phyloP scores from a whole-genome alignment of 306 rosid species.

The Senna tora region DNA sequence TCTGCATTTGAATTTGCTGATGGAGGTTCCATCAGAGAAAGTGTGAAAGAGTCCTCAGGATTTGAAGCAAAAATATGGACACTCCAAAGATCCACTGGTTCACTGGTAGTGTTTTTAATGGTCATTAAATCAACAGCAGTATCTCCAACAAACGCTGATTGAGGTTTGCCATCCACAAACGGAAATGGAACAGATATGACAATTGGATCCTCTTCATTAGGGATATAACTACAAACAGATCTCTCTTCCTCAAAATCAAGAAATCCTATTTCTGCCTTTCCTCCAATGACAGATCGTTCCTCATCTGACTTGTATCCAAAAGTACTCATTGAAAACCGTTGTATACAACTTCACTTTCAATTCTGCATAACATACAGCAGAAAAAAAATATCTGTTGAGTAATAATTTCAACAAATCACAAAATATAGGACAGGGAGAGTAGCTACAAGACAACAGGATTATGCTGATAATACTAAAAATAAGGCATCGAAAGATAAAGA shows the following conservation, averaged over 20 bases:
- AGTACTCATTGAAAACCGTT: conserved; percentile 57
- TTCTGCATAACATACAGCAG: conserved; percentile 37
- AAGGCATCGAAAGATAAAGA: not conserved
- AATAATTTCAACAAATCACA: not conserved
- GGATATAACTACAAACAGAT: conserved; percentile 69
- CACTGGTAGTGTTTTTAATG: conserved; percentile 66
- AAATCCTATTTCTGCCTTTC: conserved; percentile 74
- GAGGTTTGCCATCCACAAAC: conserved; percentile 67
- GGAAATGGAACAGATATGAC: conserved; percentile 77
- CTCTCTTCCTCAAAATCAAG: conserved; percentile 79
- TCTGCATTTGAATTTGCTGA: conserved; percentile 45
- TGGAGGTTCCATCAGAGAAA: conserved; percentile 84
- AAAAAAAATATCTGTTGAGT: not conserved
- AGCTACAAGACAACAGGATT: not conserved
- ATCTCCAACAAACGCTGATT: conserved; percentile 57
- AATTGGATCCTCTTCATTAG: conserved; percentile 53
- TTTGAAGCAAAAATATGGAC: conserved; percentile 76
- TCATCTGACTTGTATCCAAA: conserved; percentile 58
- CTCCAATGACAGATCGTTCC: conserved; percentile 77
- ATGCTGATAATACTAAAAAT: too few species aligned
- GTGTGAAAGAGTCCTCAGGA: conserved; percentile 73
- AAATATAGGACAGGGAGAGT: not conserved
- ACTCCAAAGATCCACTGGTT: conserved; percentile 75
- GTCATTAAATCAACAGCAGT: conserved; percentile 61
- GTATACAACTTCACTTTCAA: conserved; percentile 36